Base-by-base conservation (phyloP, 2,329 filamentous ascomycete genomes). In the Fusarium cicatricum region DNA sequence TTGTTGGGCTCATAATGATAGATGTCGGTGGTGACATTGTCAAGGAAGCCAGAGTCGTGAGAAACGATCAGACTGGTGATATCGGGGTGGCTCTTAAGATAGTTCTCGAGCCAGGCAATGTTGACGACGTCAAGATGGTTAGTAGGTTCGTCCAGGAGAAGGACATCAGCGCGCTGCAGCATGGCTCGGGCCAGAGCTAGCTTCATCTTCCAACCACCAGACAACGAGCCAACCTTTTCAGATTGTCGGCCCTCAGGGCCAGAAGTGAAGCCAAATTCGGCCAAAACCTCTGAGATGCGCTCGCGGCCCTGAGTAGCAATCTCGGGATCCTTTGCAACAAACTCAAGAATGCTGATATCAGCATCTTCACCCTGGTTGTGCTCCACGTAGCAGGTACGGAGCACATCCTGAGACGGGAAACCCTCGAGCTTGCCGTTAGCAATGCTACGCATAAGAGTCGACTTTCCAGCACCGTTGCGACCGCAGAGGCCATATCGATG, bases 161-260 rank as follows among this genome's bases (percentile, higher is more conserved):
- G 85, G 44, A 99, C 93, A 74, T 99, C 95, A n/a, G 95, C 94
- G 72, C 89, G 90, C 83, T 95, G 91, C 70, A 99, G 84, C 93
- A 99, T 98, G 62, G 95, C 95, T 70, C 95, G 87, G 46, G 95
- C 95, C 75, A 99, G 79, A 64, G 95, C 95, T 58, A 99, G 81
- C 87, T 99, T 99, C 95, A 99, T 99, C 85, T 98, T 98, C 95
- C 95, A 99, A 73, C 95, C 95, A 78, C 95, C 95, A 37, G 95
- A 98, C 31, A 99, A 80, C 16, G 94, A 97, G 67, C 95, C 95
- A 55, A 99, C 95, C 69, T 90, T 91, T 74, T 97, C 87, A 6
- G 88, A 84, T 76, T 98, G 95, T 57, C 92, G 87, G 55, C 94
- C 95, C 65, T 95, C 90, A 1, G 92, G 92, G 3, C 94, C 94